Percentiles rank a stretch among this genome's conserved stretches.
Evolutionary conservation across 257 asterid species (phyloP).

Genomic region (Anisodus acutangulus): DNA sequence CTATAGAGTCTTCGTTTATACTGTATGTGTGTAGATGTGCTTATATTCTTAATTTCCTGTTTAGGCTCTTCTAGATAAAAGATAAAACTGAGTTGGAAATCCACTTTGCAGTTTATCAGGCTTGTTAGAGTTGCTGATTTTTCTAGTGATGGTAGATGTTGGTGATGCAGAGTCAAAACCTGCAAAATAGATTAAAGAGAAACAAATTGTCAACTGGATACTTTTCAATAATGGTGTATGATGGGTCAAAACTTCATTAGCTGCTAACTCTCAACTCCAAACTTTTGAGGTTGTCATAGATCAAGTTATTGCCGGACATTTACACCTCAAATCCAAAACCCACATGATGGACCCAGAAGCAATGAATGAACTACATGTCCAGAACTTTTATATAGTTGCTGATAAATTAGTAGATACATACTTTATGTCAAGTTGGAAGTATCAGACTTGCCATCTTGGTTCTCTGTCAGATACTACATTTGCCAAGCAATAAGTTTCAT

Average conservation of each 20-base stretch:
- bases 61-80: neutral
- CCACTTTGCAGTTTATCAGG: neutral
- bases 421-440: slow-evolving; percentile 13
- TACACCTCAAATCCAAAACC: neutral
- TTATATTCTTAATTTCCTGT: neutral
- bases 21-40: neutral
- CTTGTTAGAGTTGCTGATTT: neutral
- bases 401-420: neutral
- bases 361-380: neutral
- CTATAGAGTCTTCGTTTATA: neutral
- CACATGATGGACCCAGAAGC: neutral
- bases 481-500: neutral
- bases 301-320: neutral
- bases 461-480: slow-evolving; percentile 18
- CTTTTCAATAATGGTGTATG: slow-evolving; percentile 6
- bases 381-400: neutral
- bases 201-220: neutral
- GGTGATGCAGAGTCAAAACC: neutral
- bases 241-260: neutral
- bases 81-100: neutral
- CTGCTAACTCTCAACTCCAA: slow-evolving; percentile 2
- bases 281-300: slow-evolving; percentile 18
- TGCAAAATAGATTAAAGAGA: neutral
- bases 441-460: slow-evolving; percentile 13
- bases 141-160: slow-evolving; percentile 1